phyloP scores from a whole-genome alignment of 2,329 filamentous ascomycete genomes.

The Albifimbria verrucaria region DNA sequence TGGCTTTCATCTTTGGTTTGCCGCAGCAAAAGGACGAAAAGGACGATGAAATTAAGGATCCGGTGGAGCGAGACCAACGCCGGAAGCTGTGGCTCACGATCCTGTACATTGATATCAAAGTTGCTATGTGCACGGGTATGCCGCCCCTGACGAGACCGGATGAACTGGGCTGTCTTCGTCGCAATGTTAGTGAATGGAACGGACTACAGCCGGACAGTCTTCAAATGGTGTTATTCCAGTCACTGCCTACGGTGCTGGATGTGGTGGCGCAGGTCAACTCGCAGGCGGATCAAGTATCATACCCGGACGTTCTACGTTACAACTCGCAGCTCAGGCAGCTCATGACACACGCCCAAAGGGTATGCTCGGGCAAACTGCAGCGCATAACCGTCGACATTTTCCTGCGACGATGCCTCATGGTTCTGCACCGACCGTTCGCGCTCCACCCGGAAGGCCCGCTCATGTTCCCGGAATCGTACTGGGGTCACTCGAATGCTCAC shows the following conservation, averaged over 20 bases:
- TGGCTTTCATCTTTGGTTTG: constrained; percentile 30
- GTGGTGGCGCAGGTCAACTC: constrained; percentile 30
- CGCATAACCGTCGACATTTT: constrained; percentile 32
- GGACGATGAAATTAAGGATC: constrained; percentile 18
- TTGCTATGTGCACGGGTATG: constrained; percentile 32
- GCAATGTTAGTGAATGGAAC: too few species aligned
- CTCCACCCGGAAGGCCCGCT: constrained; percentile 27
- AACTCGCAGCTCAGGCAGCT: constrained; percentile 28
- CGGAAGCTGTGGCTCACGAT: constrained; percentile 32
- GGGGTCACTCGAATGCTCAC: constrained; percentile 33
- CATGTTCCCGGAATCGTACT: constrained; percentile 32
- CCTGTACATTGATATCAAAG: constrained; percentile 31
- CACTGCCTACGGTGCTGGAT: constrained; percentile 26
- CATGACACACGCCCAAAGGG: constrained; percentile 24
- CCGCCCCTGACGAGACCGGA: constrained; percentile 28
- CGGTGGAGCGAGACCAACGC: constrained; percentile 22
- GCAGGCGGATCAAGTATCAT: constrained; percentile 25
- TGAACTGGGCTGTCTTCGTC: constrained; percentile 23
- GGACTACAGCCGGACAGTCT: constrained; percentile 24
- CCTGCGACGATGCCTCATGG: constrained; percentile 31
- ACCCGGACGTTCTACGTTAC: constrained; percentile 29
- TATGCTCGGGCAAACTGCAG: constrained; percentile 26
- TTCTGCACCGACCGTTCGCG: constrained; percentile 31
- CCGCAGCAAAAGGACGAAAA: constrained; percentile 24
- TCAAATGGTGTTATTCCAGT: constrained; percentile 27